phyloP scores from a whole-genome alignment of 192 early-diverging fungal genomes.

The Pecoramyces ruminantium region DNA sequence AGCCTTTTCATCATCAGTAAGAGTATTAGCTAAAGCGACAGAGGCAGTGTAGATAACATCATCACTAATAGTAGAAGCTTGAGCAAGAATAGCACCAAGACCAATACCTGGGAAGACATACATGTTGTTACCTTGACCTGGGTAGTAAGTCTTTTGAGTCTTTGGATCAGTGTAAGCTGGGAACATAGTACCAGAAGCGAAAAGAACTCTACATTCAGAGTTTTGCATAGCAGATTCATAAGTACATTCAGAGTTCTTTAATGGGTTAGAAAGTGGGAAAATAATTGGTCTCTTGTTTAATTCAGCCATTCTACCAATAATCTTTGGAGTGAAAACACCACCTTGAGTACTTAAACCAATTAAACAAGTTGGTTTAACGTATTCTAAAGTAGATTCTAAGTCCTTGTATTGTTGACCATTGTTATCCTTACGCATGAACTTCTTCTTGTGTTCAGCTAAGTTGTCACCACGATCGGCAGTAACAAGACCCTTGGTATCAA shows the following conservation, averaged over 20 bases:
- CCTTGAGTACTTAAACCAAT: slow-evolving; percentile 72
- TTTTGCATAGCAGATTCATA: slow-evolving; percentile 75
- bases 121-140: slow-evolving; percentile 9
- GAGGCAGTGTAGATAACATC: slow-evolving; percentile 67
- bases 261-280: slow-evolving; percentile 49
- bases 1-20: slow-evolving; percentile 47
- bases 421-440: slow-evolving; percentile 80
- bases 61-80: slow-evolving; percentile 52
- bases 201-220: slow-evolving; percentile 77
- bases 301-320: slow-evolving; percentile 56
- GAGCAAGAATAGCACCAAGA: slow-evolving; percentile 62
- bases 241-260: slow-evolving; percentile 83
- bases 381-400: slow-evolving; percentile 59
- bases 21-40: slow-evolving; percentile 53
- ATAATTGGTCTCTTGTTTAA: slow-evolving; percentile 46
- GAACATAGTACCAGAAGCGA: slow-evolving; percentile 92
- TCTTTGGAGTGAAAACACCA: slow-evolving; percentile 55
- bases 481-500: slow-evolving; percentile 84
- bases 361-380: slow-evolving; percentile 74
- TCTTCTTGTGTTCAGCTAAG: slow-evolving; percentile 63
- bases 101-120: slow-evolving; percentile 64
- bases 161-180: slow-evolving; percentile 52
- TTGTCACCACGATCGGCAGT: slow-evolving; percentile 75
- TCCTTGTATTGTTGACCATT: slow-evolving; percentile 52
- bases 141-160: slow-evolving; percentile 23